Evolutionary conservation across 2,329 filamentous ascomycete species (phyloP).

Genomic region (Talaromyces sp.): DNA sequence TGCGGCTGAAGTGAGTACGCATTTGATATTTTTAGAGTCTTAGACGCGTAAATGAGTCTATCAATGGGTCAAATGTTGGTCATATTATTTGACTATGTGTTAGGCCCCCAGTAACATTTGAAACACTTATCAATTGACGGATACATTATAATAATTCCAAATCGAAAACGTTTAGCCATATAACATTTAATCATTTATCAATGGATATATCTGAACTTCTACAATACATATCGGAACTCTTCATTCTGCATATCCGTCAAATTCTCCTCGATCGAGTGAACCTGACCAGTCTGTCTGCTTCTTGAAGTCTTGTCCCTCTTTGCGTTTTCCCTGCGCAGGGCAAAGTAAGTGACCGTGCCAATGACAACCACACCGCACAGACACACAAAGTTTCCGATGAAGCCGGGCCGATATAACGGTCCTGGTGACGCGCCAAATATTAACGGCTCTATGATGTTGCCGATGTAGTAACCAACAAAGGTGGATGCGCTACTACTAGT

Average conservation of each 20-base stretch:
- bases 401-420: conserved; percentile 1
- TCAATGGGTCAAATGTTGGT: too few relatives aligned
- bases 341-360: not conserved
- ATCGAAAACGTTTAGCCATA: not conserved
- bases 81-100: too few relatives aligned
- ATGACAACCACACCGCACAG: not conserved
- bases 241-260: conserved; percentile 1
- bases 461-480: conserved; percentile 5
- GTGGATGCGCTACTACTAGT: conserved; percentile 4
- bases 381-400: conserved; percentile 2
- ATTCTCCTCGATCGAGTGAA: not conserved
- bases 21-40: too few relatives aligned
- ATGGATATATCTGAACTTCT: not conserved
- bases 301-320: not conserved
- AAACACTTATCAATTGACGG: too few relatives aligned
- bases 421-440: conserved; percentile 8
- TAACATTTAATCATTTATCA: not conserved
- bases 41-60: too few relatives aligned
- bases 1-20: too few relatives aligned
- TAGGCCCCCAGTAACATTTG: too few relatives aligned
- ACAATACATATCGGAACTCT: not conserved
- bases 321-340: not conserved
- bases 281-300: not conserved
- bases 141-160: too few relatives aligned
- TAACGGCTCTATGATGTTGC: conserved; percentile 5